phyloP scores from a whole-genome alignment of 2,329 filamentous ascomycete genomes.

The Alternaria incomplexa region DNA sequence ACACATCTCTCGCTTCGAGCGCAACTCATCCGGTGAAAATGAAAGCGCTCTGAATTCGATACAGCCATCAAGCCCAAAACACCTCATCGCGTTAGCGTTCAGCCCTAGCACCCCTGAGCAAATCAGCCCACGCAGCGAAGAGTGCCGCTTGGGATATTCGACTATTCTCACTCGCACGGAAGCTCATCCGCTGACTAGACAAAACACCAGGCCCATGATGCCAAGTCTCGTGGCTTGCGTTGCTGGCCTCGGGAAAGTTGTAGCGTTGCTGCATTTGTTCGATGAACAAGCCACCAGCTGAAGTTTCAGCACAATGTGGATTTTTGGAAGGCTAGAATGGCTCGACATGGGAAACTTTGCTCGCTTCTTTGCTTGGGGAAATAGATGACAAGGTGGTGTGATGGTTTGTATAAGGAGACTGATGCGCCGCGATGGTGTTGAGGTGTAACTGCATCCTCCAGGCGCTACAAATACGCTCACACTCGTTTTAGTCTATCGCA shows the following conservation, averaged over 20 bases:
- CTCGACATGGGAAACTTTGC: not conserved
- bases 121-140: not conserved
- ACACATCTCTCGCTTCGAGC: not conserved
- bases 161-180: constrained; percentile 1
- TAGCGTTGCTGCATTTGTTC: not conserved
- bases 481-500: not conserved
- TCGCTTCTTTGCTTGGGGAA: not conserved
- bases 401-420: not conserved
- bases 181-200: not conserved
- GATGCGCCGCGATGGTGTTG: not conserved
- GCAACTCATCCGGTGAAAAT: not conserved
- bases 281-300: not conserved
- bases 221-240: constrained; percentile 1
- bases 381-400: not conserved
- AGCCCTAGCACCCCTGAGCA: not conserved
- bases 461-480: not conserved
- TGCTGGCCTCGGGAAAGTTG: not conserved
- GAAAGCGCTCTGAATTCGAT: constrained; percentile 12
- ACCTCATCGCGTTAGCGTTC: constrained; percentile 5
- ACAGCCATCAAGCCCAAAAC: constrained; percentile 1
- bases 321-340: not conserved
- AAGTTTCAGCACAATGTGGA: not conserved
- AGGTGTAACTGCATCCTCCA: not conserved
- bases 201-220: not conserved
- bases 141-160: constrained; percentile 2